Percentiles rank a stretch among this genome's conserved stretches.
Conservation (phyloP, 2,329 filamentous ascomycete genomes). For the Penicillium sp. region DNA sequence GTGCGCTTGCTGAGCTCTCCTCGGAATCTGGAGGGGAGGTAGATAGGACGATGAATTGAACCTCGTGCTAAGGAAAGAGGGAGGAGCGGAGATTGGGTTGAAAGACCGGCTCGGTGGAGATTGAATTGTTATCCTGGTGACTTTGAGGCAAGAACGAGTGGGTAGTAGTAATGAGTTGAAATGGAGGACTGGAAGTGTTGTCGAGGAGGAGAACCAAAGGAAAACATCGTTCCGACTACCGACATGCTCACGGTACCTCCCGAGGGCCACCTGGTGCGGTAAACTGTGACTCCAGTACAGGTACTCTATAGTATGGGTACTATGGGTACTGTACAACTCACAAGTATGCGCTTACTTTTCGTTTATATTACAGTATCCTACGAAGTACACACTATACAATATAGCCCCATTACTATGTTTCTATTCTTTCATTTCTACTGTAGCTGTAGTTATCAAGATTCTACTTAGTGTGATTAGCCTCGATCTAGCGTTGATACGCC, state of each 20-base stretch:
- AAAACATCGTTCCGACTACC: conserved; percentile 24
- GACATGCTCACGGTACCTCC: conserved; percentile 25
- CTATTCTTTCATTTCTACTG: too few species aligned
- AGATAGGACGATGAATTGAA: background rate
- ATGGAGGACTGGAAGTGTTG: background rate
- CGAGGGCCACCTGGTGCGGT: conserved; percentile 13
- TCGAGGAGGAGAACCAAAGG: background rate
- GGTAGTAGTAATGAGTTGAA: background rate
- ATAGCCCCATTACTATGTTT: too few species aligned
- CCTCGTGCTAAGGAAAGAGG: background rate
- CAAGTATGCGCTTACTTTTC: too few species aligned
- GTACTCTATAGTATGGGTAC: background rate
- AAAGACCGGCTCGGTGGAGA: background rate
- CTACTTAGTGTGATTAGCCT: too few species aligned
- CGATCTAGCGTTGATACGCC: too few species aligned
- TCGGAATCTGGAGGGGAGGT: background rate
- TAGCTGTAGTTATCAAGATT: background rate
- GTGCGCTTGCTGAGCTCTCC: background rate
- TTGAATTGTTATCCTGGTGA: background rate
- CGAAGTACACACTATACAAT: too few species aligned
- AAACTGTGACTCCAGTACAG: background rate
- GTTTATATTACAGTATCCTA: too few species aligned
- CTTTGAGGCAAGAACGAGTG: background rate
- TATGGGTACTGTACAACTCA: background rate
- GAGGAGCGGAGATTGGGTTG: background rate